Conservation (phyloP, 495 filamentous ascomycete genomes). For the Penicillium angulare region DNA sequence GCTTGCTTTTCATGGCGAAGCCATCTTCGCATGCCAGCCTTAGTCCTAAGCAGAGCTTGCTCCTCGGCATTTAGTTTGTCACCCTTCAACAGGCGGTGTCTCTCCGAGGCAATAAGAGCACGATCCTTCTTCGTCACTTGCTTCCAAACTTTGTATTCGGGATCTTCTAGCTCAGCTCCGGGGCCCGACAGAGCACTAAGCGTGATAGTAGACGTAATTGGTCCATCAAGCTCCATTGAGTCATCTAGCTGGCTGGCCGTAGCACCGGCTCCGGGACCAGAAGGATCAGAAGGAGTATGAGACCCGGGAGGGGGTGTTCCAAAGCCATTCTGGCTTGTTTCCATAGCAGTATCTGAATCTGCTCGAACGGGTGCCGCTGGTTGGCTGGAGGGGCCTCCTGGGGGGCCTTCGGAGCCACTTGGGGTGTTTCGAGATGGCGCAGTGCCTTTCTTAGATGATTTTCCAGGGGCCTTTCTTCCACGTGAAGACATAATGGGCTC, state of each 20-base stretch:
- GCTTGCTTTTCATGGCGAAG: slow-evolving; percentile 68
- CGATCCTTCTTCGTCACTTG: slow-evolving; percentile 96
- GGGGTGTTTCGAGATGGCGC: slow-evolving; percentile 69
- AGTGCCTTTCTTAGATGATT: slow-evolving; percentile 68
- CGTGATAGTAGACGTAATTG: slow-evolving; percentile 57
- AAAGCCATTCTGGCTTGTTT: slow-evolving; percentile 79
- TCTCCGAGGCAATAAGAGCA: slow-evolving; percentile 73
- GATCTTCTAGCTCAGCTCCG: slow-evolving; percentile 66
- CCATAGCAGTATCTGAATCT: slow-evolving; percentile 61
- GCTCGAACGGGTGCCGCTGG: slow-evolving; percentile 50
- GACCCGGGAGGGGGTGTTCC: slow-evolving; percentile 75
- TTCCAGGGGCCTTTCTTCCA: slow-evolving; percentile 83
- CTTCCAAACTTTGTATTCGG: slow-evolving; percentile 97
- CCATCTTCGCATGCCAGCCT: slow-evolving; percentile 78
- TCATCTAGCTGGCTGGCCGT: slow-evolving; percentile 73
- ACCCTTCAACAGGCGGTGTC: slow-evolving; percentile 80
- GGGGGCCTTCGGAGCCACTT: slow-evolving; percentile 68
- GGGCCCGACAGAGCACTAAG: slow-evolving; percentile 46
- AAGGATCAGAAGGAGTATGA: slow-evolving; percentile 71
- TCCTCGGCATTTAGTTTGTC: slow-evolving; percentile 84
- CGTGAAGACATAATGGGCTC: slow-evolving; percentile 98
- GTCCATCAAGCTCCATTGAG: slow-evolving; percentile 75
- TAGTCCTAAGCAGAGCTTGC: slow-evolving; percentile 77
- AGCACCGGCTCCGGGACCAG: slow-evolving; percentile 56
- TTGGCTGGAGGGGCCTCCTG: slow-evolving; percentile 56